phyloP scores from a whole-genome alignment of 225 moss, liverwort and hornwort genomes.

The Bryoerythrophyllum caledonicum region DNA sequence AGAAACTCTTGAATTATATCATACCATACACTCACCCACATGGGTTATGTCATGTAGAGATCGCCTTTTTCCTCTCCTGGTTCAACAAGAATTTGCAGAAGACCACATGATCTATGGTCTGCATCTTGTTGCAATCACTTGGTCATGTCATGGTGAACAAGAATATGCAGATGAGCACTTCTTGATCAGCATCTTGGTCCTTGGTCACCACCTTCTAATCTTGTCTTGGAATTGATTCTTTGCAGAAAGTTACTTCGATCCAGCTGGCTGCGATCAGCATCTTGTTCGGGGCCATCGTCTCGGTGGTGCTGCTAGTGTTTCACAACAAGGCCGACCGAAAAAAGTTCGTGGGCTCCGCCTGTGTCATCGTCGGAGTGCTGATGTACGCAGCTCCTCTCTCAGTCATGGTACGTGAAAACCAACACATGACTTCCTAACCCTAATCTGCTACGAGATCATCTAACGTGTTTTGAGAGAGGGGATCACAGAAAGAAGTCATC shows the following conservation, averaged over 20 bases:
- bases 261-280: slow-evolving; percentile 33
- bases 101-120: too few relatives aligned
- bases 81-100: too few relatives aligned
- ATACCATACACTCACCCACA: too few relatives aligned
- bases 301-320: slow-evolving; percentile 39
- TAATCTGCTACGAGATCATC: background rate
- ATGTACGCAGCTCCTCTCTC: slow-evolving; percentile 73
- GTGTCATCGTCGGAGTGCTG: slow-evolving; percentile 64
- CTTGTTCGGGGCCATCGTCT: slow-evolving; percentile 41
- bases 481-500: slow-evolving; percentile 53
- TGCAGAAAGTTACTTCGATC: slow-evolving; percentile 25
- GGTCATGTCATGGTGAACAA: background rate
- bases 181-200: too few relatives aligned
- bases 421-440: background rate
- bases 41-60: too few relatives aligned
- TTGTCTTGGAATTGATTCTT: too few relatives aligned
- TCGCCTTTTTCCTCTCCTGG: too few relatives aligned
- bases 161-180: slow-evolving; percentile 1
- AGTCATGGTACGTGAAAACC: slow-evolving; percentile 37
- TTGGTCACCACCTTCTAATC: too few relatives aligned
- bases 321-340: slow-evolving; percentile 12
- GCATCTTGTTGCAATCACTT: too few relatives aligned
- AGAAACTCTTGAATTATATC: background rate
- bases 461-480: background rate
- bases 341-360: slow-evolving; percentile 55